phyloP scores from a whole-genome alignment of 2,329 filamentous ascomycete species.

The Fusarium globosum region DNA sequence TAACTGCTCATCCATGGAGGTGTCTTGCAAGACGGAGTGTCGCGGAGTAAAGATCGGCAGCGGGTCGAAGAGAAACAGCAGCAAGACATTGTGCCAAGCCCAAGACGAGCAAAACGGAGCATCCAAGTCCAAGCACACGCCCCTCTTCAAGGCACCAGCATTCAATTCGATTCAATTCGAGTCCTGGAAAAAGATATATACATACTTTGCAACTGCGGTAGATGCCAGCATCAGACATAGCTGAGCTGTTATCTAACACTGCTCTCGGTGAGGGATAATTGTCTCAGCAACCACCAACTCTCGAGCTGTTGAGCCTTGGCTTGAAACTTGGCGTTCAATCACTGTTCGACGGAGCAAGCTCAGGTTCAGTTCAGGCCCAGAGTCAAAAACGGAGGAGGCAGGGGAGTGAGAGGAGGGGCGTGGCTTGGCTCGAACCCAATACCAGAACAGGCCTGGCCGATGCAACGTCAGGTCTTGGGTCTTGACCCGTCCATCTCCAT shows the following conservation, averaged over 20 bases:
- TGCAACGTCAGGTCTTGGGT: constrained; percentile 39
- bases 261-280: constrained; percentile 1
- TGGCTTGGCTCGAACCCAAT: constrained; percentile 2
- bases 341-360: not conserved
- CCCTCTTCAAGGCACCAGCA: constrained; percentile 5
- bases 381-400: constrained; percentile 13
- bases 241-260: not conserved
- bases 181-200: not conserved
- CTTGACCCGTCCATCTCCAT: constrained; percentile 28
- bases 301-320: constrained; percentile 11
- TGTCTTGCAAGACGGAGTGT: constrained; percentile 29
- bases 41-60: constrained; percentile 33
- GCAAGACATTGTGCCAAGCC: constrained; percentile 16
- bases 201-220: not conserved
- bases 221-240: constrained; percentile 2
- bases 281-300: constrained; percentile 11
- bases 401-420: constrained; percentile 2
- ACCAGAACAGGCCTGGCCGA: constrained; percentile 19
- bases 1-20: not conserved
- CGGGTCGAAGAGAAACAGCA: constrained; percentile 10
- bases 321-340: constrained; percentile 11
- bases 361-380: not conserved
- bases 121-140: not conserved
- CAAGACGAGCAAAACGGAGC: constrained; percentile 22
- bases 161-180: not conserved